These are phyloP conservation scores for Fusarium vanettenii DNA, from an alignment of 2,329 filamentous ascomycete species.

Conservation along the genomic window DNA sequence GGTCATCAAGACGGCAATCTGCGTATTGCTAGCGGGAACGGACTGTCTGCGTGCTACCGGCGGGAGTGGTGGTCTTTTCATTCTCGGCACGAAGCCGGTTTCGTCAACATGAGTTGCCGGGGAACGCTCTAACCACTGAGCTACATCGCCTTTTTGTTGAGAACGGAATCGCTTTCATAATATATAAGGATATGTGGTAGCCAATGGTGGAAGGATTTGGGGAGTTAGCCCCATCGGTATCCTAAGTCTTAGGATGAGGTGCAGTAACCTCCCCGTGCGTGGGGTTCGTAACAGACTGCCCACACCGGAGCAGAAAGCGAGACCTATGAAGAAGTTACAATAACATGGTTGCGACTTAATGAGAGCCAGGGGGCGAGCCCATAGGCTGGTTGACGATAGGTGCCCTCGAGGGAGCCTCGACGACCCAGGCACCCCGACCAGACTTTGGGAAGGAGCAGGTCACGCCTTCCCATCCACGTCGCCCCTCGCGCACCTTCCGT, in stretches of 20 bases:
- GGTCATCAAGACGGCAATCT: not conserved
- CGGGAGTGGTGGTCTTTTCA: not conserved
- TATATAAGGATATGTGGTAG: not conserved
- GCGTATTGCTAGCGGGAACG: not conserved
- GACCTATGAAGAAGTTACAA: not conserved
- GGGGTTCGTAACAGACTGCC: not conserved
- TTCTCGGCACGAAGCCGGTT: not conserved
- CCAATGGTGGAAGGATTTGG: not conserved
- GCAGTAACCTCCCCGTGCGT: not conserved
- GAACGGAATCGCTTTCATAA: not conserved
- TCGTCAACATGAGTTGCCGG: not conserved
- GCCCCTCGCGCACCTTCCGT: not conserved
- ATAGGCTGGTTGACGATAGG: not conserved
- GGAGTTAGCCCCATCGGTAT: not conserved
- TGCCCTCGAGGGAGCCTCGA: not conserved
- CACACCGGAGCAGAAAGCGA: not conserved
- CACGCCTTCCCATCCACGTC: not conserved
- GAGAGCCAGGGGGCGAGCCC: not conserved
- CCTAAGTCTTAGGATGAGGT: not conserved
- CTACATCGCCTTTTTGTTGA: not conserved
- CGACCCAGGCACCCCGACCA: not conserved
- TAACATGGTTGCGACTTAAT: not conserved
- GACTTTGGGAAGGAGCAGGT: not conserved
- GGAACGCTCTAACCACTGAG: not conserved
- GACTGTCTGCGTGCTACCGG: not conserved